phyloP scores from a whole-genome alignment of 225 moss, liverwort and hornwort species.

The Thuidium tamariscinum region DNA sequence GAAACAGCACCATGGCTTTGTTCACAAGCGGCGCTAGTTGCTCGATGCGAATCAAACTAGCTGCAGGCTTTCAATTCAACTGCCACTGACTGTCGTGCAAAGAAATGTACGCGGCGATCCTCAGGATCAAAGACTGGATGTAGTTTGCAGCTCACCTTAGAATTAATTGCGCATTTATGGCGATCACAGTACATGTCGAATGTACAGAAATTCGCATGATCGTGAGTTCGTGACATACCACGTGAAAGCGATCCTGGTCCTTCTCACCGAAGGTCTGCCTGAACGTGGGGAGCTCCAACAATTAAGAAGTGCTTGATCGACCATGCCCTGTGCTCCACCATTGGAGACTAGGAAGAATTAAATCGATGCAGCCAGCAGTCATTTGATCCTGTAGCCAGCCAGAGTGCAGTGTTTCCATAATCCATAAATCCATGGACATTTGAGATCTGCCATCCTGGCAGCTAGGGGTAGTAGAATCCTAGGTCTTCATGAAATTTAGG shows the following conservation, averaged over 20 bases:
- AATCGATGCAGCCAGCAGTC: background rate
- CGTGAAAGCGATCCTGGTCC: background rate
- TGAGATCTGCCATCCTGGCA: background rate
- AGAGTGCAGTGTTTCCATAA: background rate
- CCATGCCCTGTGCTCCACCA: background rate
- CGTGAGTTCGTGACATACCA: background rate
- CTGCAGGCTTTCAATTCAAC: background rate
- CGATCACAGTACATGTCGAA: background rate
- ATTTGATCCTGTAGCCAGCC: background rate
- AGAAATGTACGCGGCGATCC: background rate
- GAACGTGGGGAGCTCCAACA: background rate
- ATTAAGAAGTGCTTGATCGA: background rate
- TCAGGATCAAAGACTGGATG: background rate
- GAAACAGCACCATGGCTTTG: background rate
- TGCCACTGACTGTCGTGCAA: background rate
- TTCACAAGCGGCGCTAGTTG: background rate
- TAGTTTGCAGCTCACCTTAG: background rate
- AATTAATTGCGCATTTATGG: background rate
- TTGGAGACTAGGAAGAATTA: background rate
- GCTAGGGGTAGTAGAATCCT: background rate
- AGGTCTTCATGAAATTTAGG: background rate
- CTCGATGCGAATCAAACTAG: background rate
- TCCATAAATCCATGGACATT: background rate
- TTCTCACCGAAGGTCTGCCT: background rate
- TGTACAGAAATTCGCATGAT: background rate